Evolutionary conservation across 352 stramenopile genomes (phyloP), one percentile per base, ranked within the genome.

Genomic region (Phytophthora macrochlamydospora): DNA sequence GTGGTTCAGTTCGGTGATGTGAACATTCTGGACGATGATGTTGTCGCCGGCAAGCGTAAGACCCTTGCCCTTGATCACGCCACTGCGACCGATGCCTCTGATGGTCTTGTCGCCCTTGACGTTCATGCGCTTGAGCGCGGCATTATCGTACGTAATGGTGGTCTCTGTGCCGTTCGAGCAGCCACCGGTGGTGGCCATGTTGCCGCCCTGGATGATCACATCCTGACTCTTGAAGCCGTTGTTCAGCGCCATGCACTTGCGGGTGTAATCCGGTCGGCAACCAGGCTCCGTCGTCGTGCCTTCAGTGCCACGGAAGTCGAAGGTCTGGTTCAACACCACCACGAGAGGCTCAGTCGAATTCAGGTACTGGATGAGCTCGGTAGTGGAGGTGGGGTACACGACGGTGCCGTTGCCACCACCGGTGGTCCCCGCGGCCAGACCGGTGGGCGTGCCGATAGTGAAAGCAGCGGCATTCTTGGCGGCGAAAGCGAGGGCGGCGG

Each of bases 1-100:
- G 14, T 57, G 78, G 73, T 84, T 86, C 18, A 85, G 55, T 56
- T 85, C 66, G 6, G 71, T 83, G 57, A 85, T 79, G 63, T 85
- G 66, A 44, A 85, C 59, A 49, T 85, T 83, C 49, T 85, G 75
- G 24, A 85, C 32, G 28, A 85, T 85, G 38, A 85, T 72, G 53
- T 83, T 85, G 52, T 76, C 30, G 35, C 75, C 73, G 11, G 51
- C 58, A 29, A 83, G 54, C 44, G 49, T 69, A 9, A 81, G 24
- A 2, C 76, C 76, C 50, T 83, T 83, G 65, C 72, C 73, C 31
- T 71, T 67, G 43, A 83, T 76, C 54, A 78, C 60, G n/a, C 73
- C 73, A 13, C 49, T 82, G 24, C 46, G 71, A 53, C 73, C 76
- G 18, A 79, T 69, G 13, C 75, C 75, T 49, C 75, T 71, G 2